Evolutionary conservation across 2,329 filamentous ascomycete genomes (phyloP).

Genomic region (Alternaria sp.): DNA sequence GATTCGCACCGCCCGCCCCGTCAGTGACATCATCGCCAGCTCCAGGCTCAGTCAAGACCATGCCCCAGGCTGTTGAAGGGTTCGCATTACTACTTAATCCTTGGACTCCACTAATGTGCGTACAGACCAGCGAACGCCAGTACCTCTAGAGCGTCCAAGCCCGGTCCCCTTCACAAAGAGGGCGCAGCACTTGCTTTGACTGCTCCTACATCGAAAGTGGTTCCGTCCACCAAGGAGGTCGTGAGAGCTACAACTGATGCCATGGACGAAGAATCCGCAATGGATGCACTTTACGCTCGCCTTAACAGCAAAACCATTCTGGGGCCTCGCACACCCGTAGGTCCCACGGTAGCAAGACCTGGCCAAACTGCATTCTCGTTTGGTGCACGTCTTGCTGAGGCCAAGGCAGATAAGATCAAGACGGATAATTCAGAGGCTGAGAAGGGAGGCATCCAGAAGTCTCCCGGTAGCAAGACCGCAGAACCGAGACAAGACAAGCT

Average conservation of each 20-base stretch:
- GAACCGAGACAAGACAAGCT: slow-evolving; percentile 7
- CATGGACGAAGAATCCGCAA: slow-evolving; percentile 2
- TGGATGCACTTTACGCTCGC: slow-evolving; percentile 30
- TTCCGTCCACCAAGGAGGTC: slow-evolving; percentile 2
- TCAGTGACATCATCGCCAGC: not conserved
- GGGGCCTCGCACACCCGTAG: not conserved
- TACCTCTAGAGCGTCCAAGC: not conserved
- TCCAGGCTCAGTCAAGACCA: slow-evolving; percentile 8
- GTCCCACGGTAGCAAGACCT: not conserved
- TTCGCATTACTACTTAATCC: slow-evolving; percentile 7
- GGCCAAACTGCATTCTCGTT: slow-evolving; percentile 11
- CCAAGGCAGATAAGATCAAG: not conserved
- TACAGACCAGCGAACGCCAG: not conserved
- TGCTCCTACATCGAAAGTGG: not conserved
- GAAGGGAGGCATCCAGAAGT: not conserved
- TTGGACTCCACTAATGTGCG: slow-evolving; percentile 5
- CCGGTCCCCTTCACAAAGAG: slow-evolving; percentile 1
- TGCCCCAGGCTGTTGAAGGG: slow-evolving; percentile 16
- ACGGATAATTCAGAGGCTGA: not conserved
- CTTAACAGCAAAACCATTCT: slow-evolving; percentile 10
- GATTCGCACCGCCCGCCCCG: not conserved
- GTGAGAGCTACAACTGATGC: not conserved
- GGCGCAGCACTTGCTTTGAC: not conserved
- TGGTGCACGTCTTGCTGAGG: not conserved
- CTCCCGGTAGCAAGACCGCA: not conserved